phyloP scores from a whole-genome alignment of 345 rosid genomes.

The Linum usitatissimum region DNA sequence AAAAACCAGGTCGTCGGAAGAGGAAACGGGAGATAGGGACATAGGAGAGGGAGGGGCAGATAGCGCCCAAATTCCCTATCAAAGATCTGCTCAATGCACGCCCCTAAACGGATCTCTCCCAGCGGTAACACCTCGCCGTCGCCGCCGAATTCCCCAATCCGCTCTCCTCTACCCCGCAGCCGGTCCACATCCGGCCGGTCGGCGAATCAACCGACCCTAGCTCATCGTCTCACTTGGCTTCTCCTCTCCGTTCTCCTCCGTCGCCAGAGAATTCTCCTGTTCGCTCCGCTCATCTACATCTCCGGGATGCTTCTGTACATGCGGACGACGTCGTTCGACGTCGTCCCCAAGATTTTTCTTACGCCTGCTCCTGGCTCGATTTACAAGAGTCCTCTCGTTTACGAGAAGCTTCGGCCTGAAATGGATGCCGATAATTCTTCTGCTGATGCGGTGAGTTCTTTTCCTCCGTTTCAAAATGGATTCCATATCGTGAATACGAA shows the following conservation, averaged over 20 bases:
- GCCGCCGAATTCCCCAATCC: constrained; percentile 2
- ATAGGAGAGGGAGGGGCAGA: not conserved
- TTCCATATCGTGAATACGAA: not conserved
- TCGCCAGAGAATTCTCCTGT: constrained; percentile 79
- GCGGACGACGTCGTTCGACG: constrained; percentile 90
- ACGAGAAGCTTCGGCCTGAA: constrained; percentile 65
- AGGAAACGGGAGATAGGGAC: not conserved
- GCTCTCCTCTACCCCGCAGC: constrained; percentile 2
- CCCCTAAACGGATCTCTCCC: constrained; percentile 1
- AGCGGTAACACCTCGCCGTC: constrained; percentile 10
- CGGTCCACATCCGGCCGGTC: not conserved
- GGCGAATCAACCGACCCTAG: constrained; percentile 21
- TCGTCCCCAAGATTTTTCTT: constrained; percentile 47
- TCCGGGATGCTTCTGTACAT: constrained; percentile 90
- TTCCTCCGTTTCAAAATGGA: not conserved
- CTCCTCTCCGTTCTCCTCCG: constrained; percentile 82
- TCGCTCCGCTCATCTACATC: constrained; percentile 88
- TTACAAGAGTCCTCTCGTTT: constrained; percentile 85
- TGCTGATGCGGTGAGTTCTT: constrained; percentile 65
- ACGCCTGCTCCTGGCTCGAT: constrained; percentile 78
- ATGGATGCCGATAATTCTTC: constrained; percentile 93
- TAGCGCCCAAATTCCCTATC: not conserved
- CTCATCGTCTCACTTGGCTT: constrained; percentile 81
- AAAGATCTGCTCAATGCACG: constrained; percentile 1
- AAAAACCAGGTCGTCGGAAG: not conserved